Percentiles rank a stretch among this genome's conserved stretches.
Conservation (phyloP, 2,329 filamentous ascomycete species). For the Sporothrix globosa region DNA sequence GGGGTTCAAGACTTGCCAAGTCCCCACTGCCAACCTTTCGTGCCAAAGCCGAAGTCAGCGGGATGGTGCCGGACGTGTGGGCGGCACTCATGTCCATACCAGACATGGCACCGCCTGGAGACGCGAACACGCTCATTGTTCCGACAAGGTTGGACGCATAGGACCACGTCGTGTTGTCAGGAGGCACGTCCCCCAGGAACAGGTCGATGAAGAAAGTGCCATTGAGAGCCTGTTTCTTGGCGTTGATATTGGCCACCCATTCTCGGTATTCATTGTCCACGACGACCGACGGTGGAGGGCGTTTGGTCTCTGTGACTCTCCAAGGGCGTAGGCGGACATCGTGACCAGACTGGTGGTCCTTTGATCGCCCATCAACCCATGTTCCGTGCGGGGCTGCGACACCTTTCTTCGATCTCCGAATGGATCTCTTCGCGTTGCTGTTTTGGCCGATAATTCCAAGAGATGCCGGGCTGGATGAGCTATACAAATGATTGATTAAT, state of each 20-base stretch:
- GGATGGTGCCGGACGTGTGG: conserved; percentile 54
- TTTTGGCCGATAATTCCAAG: conserved; percentile 35
- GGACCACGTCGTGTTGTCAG: conserved; percentile 55
- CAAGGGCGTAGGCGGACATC: background rate
- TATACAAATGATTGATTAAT: conserved; percentile 65
- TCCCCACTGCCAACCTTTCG: conserved; percentile 46
- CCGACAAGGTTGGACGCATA: conserved; percentile 62
- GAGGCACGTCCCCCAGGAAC: conserved; percentile 62
- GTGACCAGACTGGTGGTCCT: background rate
- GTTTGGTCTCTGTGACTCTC: background rate
- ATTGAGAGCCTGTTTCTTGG: conserved; percentile 62
- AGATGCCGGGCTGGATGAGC: conserved; percentile 49
- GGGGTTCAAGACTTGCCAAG: conserved; percentile 46
- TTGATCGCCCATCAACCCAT: background rate
- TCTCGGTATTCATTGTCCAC: conserved; percentile 56
- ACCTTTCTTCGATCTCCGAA: background rate
- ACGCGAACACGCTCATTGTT: conserved; percentile 60
- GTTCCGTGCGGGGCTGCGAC: background rate
- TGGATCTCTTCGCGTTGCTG: background rate
- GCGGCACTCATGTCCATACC: conserved; percentile 40
- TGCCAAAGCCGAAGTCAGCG: conserved; percentile 55
- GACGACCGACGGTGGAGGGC: conserved; percentile 41
- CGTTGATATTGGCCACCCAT: conserved; percentile 69
- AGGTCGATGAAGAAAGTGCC: conserved; percentile 68
- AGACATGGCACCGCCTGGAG: conserved; percentile 37